Percentiles rank a stretch among this genome's conserved stretches.
Evolutionary conservation across 2,329 filamentous ascomycete genomes (phyloP).

Genomic region (Colletotrichum zoysiae): DNA sequence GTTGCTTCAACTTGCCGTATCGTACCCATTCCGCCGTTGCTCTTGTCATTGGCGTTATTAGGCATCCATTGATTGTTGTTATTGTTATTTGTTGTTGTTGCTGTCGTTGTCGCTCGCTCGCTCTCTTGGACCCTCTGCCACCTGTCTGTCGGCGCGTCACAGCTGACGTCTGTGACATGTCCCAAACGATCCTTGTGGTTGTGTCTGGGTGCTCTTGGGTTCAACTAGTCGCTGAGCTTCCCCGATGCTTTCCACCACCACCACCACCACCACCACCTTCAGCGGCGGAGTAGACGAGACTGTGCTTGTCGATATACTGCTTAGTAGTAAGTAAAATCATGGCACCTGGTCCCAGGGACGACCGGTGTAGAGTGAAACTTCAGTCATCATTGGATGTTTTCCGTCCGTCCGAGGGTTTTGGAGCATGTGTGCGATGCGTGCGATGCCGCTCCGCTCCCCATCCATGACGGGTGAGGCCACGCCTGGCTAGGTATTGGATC

Average conservation of each 20-base stretch:
- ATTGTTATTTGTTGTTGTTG: background rate
- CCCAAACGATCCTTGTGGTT: slow-evolving; percentile 27
- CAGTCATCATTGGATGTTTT: slow-evolving; percentile 36
- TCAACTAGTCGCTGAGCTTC: slow-evolving; percentile 29
- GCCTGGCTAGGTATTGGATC: slow-evolving; percentile 31
- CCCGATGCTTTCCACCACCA: slow-evolving; percentile 23
- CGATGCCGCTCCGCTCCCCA: slow-evolving; percentile 14
- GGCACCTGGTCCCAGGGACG: slow-evolving; percentile 29
- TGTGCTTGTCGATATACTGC: slow-evolving; percentile 33
- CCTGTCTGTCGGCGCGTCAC: slow-evolving; percentile 32
- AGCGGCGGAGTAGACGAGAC: slow-evolving; percentile 26
- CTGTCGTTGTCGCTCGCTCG: background rate
- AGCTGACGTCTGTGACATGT: slow-evolving; percentile 36
- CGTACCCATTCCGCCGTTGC: background rate
- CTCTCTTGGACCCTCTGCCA: slow-evolving; percentile 13
- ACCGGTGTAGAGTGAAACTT: slow-evolving; percentile 40
- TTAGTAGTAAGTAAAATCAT: background rate
- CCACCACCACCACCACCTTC: background rate
- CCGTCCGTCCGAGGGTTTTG: slow-evolving; percentile 39
- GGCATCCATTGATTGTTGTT: too few relatives aligned
- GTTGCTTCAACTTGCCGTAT: background rate
- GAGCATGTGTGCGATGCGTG: slow-evolving; percentile 31
- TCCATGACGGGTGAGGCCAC: slow-evolving; percentile 25
- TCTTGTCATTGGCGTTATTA: background rate
- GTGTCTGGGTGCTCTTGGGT: slow-evolving; percentile 27